phyloP scores from a whole-genome alignment of 2,329 filamentous ascomycete species.

The Arthrobotrys entomopaga region DNA sequence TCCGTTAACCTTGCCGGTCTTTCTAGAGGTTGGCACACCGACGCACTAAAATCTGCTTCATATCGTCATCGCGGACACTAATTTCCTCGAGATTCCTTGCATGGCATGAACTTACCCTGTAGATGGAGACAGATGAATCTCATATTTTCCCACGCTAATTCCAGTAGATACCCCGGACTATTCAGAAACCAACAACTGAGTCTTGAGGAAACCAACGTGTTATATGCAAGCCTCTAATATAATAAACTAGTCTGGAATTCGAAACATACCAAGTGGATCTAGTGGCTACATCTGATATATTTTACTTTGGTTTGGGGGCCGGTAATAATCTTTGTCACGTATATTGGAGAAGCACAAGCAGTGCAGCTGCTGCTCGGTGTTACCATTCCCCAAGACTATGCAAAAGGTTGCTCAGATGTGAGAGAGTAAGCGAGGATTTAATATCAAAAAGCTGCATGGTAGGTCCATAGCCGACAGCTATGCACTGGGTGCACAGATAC shows the following conservation, averaged over 20 bases:
- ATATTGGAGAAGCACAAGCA: no score
- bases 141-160: conserved; percentile 23
- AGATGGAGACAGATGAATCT: conserved; percentile 10
- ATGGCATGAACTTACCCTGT: conserved; percentile 37
- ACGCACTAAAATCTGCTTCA: conserved; percentile 45
- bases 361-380: no score
- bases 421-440: conserved; percentile 2
- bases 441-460: not conserved
- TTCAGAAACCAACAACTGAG: no score
- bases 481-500: not conserved
- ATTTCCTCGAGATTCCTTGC: conserved; percentile 53
- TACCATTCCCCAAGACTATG: no score
- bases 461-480: conserved; percentile 4
- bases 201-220: conserved; percentile 33
- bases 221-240: conserved; percentile 8
- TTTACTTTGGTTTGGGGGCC: no score
- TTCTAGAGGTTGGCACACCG: conserved; percentile 41
- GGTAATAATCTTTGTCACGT: no score
- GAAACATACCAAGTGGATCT: conserved; percentile 3
- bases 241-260: conserved; percentile 9
- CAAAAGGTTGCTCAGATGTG: not conserved
- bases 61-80: conserved; percentile 55
- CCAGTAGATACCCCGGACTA: not conserved
- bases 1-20: conserved; percentile 30
- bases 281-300: not conserved